phyloP scores from a whole-genome alignment of 1,139 yeast genomes.

The Kazachstania sp. region DNA sequence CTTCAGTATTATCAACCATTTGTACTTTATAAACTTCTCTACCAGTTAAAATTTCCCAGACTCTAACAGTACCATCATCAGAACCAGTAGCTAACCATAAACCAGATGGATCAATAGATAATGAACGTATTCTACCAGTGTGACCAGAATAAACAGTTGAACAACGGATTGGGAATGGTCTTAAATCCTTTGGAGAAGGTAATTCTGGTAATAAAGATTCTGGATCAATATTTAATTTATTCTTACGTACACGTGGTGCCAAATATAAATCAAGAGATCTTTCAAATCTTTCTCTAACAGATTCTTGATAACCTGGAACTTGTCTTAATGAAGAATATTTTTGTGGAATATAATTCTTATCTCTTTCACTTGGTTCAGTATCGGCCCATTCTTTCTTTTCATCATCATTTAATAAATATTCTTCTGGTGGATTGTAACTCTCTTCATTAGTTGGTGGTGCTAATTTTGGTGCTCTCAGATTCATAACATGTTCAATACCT shows the following conservation, averaged over 20 bases:
- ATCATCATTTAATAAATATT: constrained; percentile 72
- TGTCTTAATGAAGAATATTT: constrained; percentile 75
- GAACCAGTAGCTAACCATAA: constrained; percentile 96
- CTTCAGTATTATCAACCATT: constrained; percentile 35
- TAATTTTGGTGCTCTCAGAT: constrained; percentile 85
- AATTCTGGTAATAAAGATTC: constrained; percentile 91
- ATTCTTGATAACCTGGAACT: constrained; percentile 87
- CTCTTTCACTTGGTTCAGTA: constrained; percentile 70
- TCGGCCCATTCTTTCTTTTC: constrained; percentile 69
- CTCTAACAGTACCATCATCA: constrained; percentile 90
- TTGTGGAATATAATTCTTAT: constrained; percentile 70
- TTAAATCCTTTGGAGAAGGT: constrained; percentile 91
- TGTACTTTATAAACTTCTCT: constrained; percentile 73
- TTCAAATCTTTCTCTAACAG: constrained; percentile 85
- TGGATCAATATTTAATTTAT: constrained; percentile 89
- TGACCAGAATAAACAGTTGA: constrained; percentile 84
- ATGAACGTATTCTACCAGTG: constrained; percentile 67
- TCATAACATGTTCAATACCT: constrained; percentile 73
- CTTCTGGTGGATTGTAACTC: constrained; percentile 96
- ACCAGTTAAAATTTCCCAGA: constrained; percentile 95
- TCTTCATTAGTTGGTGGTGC: constrained; percentile 97
- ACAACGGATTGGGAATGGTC: constrained; percentile 96
- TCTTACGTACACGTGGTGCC: constrained; percentile 93
- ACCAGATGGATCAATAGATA: constrained; percentile 83
- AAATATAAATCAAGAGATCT: constrained; percentile 86